phyloP scores from a whole-genome alignment of 1,139 yeast genomes.

The Hemisphaericaspora xylofermentans region DNA sequence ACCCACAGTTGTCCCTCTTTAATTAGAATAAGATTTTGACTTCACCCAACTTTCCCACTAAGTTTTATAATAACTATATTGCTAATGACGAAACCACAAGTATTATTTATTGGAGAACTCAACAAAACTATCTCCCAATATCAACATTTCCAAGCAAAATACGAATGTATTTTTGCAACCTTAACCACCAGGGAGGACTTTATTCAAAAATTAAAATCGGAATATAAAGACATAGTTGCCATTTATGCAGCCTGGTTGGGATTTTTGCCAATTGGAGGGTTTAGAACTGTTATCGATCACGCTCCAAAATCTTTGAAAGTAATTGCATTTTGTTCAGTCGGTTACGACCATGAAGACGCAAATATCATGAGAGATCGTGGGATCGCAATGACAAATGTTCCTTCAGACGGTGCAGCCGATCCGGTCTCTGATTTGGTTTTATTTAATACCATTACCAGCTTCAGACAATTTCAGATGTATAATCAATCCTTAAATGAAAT shows the following conservation, averaged over 20 bases:
- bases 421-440: slow-evolving; percentile 79
- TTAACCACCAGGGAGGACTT: slow-evolving; percentile 44
- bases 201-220: slow-evolving; percentile 30
- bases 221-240: slow-evolving; percentile 47
- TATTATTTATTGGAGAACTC: slow-evolving; percentile 48
- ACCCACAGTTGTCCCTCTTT: too few species aligned
- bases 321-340: slow-evolving; percentile 69
- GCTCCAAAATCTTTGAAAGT: slow-evolving; percentile 55
- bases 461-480: slow-evolving; percentile 58
- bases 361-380: slow-evolving; percentile 35
- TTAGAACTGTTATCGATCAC: slow-evolving; percentile 49
- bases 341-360: slow-evolving; percentile 62
- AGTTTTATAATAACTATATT: neutral
- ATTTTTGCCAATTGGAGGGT: slow-evolving; percentile 49
- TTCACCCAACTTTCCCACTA: too few species aligned
- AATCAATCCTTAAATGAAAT: slow-evolving; percentile 7
- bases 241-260: slow-evolving; percentile 69
- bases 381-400: slow-evolving; percentile 63
- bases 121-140: slow-evolving; percentile 38
- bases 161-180: slow-evolving; percentile 43
- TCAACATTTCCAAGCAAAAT: slow-evolving; percentile 33
- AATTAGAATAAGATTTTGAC: too few species aligned
- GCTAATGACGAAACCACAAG: slow-evolving; percentile 26
- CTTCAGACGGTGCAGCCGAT: slow-evolving; percentile 59
- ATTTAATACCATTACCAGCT: slow-evolving; percentile 55